These are phyloP conservation scores for Candida nemodendra DNA, from an alignment of 805 yeast species.

Conservation along the genomic window DNA sequence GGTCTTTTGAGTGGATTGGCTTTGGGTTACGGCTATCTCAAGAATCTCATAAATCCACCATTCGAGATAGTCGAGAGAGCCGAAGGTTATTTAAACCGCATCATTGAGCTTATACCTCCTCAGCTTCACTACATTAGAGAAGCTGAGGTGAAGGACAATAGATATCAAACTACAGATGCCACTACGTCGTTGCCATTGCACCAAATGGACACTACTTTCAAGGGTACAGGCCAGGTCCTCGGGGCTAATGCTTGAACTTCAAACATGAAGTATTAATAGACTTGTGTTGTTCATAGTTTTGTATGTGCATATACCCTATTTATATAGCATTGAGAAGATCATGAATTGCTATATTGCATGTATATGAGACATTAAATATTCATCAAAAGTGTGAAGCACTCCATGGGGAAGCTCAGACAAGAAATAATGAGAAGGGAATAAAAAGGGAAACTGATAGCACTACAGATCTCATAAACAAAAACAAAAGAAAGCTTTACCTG, in stretches of 20 bases:
- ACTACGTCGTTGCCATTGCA: slow-evolving; percentile 21
- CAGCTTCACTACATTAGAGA: slow-evolving; percentile 60
- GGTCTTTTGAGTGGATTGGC: slow-evolving; percentile 68
- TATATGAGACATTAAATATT: too few species aligned
- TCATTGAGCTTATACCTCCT: slow-evolving; percentile 52
- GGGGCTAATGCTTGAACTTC: slow-evolving; percentile 16
- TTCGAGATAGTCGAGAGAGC: slow-evolving; percentile 61
- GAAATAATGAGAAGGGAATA: neutral
- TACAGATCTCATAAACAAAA: too few species aligned
- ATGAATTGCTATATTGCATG: too few species aligned
- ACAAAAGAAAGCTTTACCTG: too few species aligned
- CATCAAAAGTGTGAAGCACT: too few species aligned
- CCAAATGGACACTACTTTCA: slow-evolving; percentile 11
- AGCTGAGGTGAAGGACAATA: slow-evolving; percentile 45
- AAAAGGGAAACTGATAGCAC: neutral
- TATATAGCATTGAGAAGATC: neutral
- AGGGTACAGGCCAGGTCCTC: slow-evolving; percentile 29
- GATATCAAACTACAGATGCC: slow-evolving; percentile 19
- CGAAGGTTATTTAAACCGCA: slow-evolving; percentile 50
- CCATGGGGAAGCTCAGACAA: too few species aligned
- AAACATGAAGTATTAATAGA: too few species aligned
- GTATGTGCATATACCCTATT: too few species aligned
- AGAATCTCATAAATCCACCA: slow-evolving; percentile 61
- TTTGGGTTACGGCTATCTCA: slow-evolving; percentile 55
- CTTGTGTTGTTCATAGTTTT: too few species aligned